Evolutionary conservation across 2,329 filamentous ascomycete genomes (phyloP), one percentile per base, ranked within the genome.

Genomic region (Botrytis fragariae): DNA sequence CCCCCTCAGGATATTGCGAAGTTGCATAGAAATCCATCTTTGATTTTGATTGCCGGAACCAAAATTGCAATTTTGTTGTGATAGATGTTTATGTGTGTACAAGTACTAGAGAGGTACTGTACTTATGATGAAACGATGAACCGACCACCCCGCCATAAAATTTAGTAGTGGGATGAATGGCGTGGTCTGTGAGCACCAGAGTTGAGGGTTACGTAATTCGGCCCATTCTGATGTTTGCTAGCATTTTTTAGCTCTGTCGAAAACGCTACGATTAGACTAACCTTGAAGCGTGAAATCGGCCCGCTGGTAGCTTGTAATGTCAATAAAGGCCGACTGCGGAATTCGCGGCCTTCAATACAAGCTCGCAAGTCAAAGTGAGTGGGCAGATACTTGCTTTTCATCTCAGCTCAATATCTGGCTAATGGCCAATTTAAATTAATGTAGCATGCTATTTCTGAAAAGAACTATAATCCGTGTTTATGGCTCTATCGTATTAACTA

Each of bases 11-110:
- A 75, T 87, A 91, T 73, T 88, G 88, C 72, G 88, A 89, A 45
- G 88, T 88, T 84, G 87, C 89, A 82, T 91, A 90, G 83, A 91
- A 91, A 76, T 89, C 88, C 89, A 91, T 91, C 90, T 88, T 80
- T 91, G 76, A 84, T 86, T 20, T 57, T n/a, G n/a, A 69, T 25
- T 57, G 2, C 37, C n/a, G 16, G 22, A 89, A 45, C 25, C 42
- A 48, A 48, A 35, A 48, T 32, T 51, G 48, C 6, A 32, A 44
- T 57, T 57, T 18, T 42, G 51, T 10, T 57, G n/a, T n/a, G 48
- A 29, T 81, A 90, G 70, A 90, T 77, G 22, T 63, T 51, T 48
- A 3, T 70, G 20, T n/a, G 22, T 48, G 22, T 45, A 29, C 48
- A 5, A 39, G 12, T 37, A 62, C 35, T 42, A 25, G 25, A 39